Evolutionary conservation across 371 early-diverging fungal genomes (phyloP), one percentile per base, ranked within the genome.

Genomic region (Mucor indicus): DNA sequence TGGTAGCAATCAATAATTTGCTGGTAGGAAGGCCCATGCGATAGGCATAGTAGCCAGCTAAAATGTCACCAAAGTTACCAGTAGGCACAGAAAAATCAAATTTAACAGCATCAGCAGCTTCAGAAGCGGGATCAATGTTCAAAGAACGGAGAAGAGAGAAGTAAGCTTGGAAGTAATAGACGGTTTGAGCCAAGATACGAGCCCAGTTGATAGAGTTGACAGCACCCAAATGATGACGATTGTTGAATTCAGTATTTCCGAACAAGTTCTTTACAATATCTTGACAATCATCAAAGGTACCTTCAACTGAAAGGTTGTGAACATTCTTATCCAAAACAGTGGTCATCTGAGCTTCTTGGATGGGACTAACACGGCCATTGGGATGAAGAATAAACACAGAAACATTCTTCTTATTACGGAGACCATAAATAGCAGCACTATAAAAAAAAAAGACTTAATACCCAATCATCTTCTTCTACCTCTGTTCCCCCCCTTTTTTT

Each of bases 121-220:
- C 44, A 5, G 81, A 76, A 15, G 71, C 77, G 24, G 80, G 72
- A 25, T 62, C 62, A 38, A 81, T 63, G 57, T 80, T 76, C 51
- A 82, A 77, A 10, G 72, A 63, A 19, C 83, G 80, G 21, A 80
- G 67, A 23, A 88, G 66, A 3, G 68, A 40, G 57, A 96, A 91
- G 75, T 91, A 97, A 15, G 97, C 81, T 59, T 92, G 80, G 77
- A 95, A 95, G 73, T 98, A 98, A 75, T 98, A 98, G 19, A 85
- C 83, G 35, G 86, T 96, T 71, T 98, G 97, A 8, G 92, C 95
- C 40, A 98, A 76, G 46, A 98, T 97, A 48, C 98, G 85, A 3
- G 96, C 97, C 95, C 95, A 95, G 79, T 98, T 98, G 80, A 98
- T 97, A n/a, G 96, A 95, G 74, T 98, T 98, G 68, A 98, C 85